phyloP scores from a whole-genome alignment of 208 protist species.

The Leishmania amazonensis region DNA sequence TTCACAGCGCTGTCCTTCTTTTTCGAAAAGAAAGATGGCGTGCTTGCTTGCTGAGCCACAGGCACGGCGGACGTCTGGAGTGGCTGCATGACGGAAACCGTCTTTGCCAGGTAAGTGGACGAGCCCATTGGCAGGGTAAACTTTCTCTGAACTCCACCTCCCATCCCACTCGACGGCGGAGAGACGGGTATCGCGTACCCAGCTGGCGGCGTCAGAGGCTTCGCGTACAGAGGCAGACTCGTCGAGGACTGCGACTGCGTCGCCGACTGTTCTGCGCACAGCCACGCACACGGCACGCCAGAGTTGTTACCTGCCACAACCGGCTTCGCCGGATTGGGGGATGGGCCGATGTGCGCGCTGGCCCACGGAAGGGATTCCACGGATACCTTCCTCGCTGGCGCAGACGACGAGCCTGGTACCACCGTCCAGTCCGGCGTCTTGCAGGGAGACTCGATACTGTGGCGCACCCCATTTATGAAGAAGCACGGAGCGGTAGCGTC shows the following conservation, averaged over 20 bases:
- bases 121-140: neutral
- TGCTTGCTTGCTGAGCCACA: neutral
- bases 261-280: conserved; percentile 4
- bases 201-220: neutral
- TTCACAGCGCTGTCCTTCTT: neutral
- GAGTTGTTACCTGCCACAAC: conserved; percentile 12
- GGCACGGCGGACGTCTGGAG: neutral
- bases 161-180: neutral
- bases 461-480: conserved; percentile 22
- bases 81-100: neutral
- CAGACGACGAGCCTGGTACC: neutral
- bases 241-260: neutral
- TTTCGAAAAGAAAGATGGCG: neutral
- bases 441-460: conserved; percentile 12
- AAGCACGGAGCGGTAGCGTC: conserved; percentile 10
- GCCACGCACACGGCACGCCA: conserved; percentile 9
- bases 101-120: neutral
- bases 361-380: conserved; percentile 3
- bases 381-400: neutral
- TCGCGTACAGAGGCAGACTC: conserved; percentile 15
- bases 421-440: conserved; percentile 6
- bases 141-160: neutral
- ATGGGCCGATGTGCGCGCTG: neutral
- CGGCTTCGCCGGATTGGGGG: neutral
- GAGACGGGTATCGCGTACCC: neutral